Base-by-base conservation (phyloP, 768 basidiomycete species). In the Calocera cornea region DNA sequence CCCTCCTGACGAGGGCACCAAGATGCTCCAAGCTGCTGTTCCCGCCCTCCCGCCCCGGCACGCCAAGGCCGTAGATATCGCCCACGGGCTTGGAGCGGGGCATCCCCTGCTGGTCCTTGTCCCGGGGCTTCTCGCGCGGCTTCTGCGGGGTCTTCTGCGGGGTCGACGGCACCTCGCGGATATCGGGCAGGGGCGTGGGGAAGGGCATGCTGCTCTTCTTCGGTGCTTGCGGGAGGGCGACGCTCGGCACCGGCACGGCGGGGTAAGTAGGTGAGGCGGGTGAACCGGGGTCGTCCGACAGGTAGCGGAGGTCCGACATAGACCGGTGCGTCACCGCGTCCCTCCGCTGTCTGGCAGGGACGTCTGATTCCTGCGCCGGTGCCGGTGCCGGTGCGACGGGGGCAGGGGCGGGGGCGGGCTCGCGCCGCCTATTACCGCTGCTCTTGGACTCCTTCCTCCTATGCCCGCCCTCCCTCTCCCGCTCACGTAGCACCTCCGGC, bases 381-480 rank as follows among this genome's bases (percentile, higher is more conserved):
- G n/a, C n/a, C n/a, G n/a, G n/a, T n/a, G n/a, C n/a, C 49, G 12
- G 49, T 41, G 24, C 54, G 54, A 60, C 31, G 10, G 27, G 14
- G 14, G 54, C 44, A 38, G 44, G 44, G 5, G 44, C 44, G 19
- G 44, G 44, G 19, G 44, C 44, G 44, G 44, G 44, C 7, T 38
- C 36, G 36, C 36, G 36, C 36, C 36, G 36, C 36, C 14, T 38
- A 14, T 38, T 38, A 14, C 95, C 77, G 90, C 88, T 31, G 82
- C 87, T 17, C 93, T 92, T 76, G 91, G 86, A 22, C 80, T 80
- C 70, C 80, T 95, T 33, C 76, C 90, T 73, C 83, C 91, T 91
- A 41, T 24, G 29, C 34, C 5, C 12, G 64, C 40, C 31, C 34
- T 64, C 27, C 64, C 49, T 17, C 34, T 36, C n/a, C 33, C 1